Conservation (phyloP, 495 filamentous ascomycete genomes). For the Xylaria curta region DNA sequence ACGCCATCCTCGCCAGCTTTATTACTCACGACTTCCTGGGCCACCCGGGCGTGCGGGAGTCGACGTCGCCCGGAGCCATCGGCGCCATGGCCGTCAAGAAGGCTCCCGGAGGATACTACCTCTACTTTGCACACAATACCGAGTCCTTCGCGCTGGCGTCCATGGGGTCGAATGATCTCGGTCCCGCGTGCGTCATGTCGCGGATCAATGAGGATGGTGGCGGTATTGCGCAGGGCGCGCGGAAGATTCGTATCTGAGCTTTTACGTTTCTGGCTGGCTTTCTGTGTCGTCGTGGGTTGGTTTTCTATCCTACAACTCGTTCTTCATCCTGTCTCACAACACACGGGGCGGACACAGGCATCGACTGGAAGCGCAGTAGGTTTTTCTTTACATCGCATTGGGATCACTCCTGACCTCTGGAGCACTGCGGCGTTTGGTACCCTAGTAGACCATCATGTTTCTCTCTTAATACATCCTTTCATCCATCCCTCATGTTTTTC, state of each 20-base stretch:
- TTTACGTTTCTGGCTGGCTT: neutral
- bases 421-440: slow-evolving; percentile 10
- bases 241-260: slow-evolving; percentile 50
- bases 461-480: neutral
- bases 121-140: slow-evolving; percentile 93
- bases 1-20: slow-evolving; percentile 72
- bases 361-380: neutral
- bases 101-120: slow-evolving; percentile 67
- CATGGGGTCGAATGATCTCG: slow-evolving; percentile 77
- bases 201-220: slow-evolving; percentile 53
- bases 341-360: neutral
- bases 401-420: neutral
- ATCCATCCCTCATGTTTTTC: too few relatives aligned
- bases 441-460: neutral
- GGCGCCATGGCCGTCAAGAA: slow-evolving; percentile 87
- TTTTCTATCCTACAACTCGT: neutral
- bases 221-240: slow-evolving; percentile 54
- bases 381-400: neutral
- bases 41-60: slow-evolving; percentile 77
- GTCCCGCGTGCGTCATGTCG: slow-evolving; percentile 84
- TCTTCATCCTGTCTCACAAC: neutral
- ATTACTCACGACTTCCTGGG: slow-evolving; percentile 81
- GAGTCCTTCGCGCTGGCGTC: slow-evolving; percentile 88
- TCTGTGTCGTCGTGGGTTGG: neutral
- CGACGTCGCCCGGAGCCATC: slow-evolving; percentile 75